Base-by-base conservation (phyloP, 2,329 filamentous ascomycete genomes). In the Ceratocystis alfenasii region DNA sequence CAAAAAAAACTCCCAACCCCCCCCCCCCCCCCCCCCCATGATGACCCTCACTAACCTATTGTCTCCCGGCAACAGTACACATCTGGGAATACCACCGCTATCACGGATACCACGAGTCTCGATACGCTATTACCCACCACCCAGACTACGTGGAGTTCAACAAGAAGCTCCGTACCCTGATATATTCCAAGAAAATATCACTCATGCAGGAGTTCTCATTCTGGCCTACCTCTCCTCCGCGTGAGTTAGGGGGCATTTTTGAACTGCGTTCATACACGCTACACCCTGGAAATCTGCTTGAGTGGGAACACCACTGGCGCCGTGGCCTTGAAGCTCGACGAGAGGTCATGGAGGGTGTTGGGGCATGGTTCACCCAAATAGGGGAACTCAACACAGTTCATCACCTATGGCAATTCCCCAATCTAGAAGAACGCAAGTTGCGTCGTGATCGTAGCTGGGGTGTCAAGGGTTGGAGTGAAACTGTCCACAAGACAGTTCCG, bases 31-130 rank as follows among this genome's bases (percentile, higher is more conserved):
- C 55, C 25, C 36, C 20, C 7, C 25, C 8, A 22, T 28, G 20
- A 45, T 1, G 22, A 20, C n/a, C 28, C 22, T 50, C 30, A 12
- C 55, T 63, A 28, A 61, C n/a, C 15, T 8, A 10, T 65, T 0
- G 44, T 15, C 12, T 62, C 6, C 33, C 20, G 20, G 57, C 64
- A 71, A 97, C 36, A 41, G 94, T 99, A 63, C 94, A 99, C 75
- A 99, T 99, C 73, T 99, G 94, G 94, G 94, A 99, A 76, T 99
- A 99, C 76, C 92, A 97, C 77, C 88, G 92, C 72, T 99, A 97
- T 78, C 83, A 92, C 71, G 94, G 94, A 68, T 97, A 97, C 76
- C 94, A 99, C 76, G 86, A 88, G 68, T 97, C 94, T 22, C 82
- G 96, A 60, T 84, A 96, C 78, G 84, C 83, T 71, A 96, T 97